phyloP scores from a whole-genome alignment of 148 eudicot genomes.

The Cornus suecica region DNA sequence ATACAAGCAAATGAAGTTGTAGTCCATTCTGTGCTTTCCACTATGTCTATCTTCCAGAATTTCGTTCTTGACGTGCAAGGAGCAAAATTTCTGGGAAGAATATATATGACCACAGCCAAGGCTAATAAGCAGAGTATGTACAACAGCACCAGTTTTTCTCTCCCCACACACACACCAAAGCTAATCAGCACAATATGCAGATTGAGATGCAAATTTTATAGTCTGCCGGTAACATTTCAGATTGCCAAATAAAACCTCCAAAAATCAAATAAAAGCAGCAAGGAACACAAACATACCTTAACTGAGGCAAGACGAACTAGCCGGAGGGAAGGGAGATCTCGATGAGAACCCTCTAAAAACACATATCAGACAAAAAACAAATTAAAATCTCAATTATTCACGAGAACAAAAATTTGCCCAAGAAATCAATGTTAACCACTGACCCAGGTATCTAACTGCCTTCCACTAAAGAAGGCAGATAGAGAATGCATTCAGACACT shows the following conservation, averaged over 20 bases:
- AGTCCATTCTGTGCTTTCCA: too few species aligned
- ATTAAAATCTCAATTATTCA: background rate
- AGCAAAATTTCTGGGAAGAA: too few species aligned
- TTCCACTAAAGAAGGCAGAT: background rate
- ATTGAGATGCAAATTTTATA: background rate
- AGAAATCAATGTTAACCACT: background rate
- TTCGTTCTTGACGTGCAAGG: too few species aligned
- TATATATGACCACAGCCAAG: too few species aligned
- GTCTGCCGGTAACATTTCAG: background rate
- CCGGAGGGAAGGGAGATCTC: constrained; percentile 85
- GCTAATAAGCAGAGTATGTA: too few species aligned
- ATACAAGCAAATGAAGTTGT: too few species aligned
- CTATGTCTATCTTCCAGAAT: too few species aligned
- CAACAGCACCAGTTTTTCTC: background rate
- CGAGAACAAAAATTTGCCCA: background rate
- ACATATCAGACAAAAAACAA: constrained; percentile 6
- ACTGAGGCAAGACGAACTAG: constrained; percentile 74
- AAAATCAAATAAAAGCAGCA: background rate
- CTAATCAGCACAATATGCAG: background rate
- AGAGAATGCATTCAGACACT: background rate
- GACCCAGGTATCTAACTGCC: background rate
- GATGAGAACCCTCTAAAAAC: constrained; percentile 84
- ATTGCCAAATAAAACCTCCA: background rate
- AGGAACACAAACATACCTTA: constrained; percentile 37
- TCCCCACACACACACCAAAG: background rate